A percentile compares a stretch with the other conserved stretches of the same genome.
Evolutionary conservation across 2,329 filamentous ascomycete species (phyloP).

Genomic region (Pestalotiopsis sp.): DNA sequence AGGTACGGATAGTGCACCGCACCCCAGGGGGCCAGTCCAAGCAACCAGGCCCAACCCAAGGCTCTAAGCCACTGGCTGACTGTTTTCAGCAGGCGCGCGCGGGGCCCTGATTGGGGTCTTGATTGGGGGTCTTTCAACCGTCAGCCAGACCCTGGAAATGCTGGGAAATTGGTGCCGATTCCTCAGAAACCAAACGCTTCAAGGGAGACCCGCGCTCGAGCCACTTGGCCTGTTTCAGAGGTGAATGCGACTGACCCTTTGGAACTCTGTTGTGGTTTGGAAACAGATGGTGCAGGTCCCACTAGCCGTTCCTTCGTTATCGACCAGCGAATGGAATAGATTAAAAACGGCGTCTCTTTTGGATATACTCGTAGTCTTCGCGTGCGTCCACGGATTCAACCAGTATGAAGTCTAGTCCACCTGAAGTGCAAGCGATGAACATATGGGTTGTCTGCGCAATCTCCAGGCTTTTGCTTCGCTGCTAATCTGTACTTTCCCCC

Average conservation of each 20-base stretch:
- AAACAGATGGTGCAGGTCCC: background rate
- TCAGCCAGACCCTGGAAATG: slow-evolving; percentile 1
- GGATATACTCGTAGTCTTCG: background rate
- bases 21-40: too few species aligned
- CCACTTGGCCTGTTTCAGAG: slow-evolving; percentile 6
- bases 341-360: background rate
- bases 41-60: background rate
- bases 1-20: too few species aligned
- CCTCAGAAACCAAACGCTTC: background rate
- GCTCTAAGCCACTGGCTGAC: background rate
- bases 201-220: background rate
- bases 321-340: background rate
- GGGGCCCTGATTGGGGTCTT: background rate
- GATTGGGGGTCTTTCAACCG: background rate
- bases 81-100: background rate
- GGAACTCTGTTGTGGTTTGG: slow-evolving; percentile 3
- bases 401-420: background rate
- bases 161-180: background rate
- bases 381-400: background rate
- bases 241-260: background rate
- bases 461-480: background rate
- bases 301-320: slow-evolving; percentile 2
- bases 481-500: background rate
- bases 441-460: background rate
- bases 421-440: background rate